Percentiles rank a stretch among this genome's conserved stretches.
phyloP scores from a whole-genome alignment of 192 early-diverging fungal species.

The Phlyctochytrium arcticum region DNA sequence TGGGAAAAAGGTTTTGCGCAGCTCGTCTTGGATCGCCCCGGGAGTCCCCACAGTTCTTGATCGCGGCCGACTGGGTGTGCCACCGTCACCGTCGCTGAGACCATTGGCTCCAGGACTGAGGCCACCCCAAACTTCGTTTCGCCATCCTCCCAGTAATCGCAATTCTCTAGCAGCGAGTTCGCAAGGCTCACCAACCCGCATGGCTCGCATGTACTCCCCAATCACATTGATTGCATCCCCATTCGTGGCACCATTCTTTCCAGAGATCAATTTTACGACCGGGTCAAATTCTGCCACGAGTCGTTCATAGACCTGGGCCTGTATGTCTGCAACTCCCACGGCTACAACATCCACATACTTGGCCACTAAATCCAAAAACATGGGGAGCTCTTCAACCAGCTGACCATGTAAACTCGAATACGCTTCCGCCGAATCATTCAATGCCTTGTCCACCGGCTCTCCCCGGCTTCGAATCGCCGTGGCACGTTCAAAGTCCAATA shows the following conservation, averaged over 20 bases:
- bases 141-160: neutral
- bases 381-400: slow-evolving; percentile 68
- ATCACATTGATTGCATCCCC: neutral
- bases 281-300: slow-evolving; percentile 34
- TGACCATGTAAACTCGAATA: slow-evolving; percentile 68
- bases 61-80: too few relatives aligned
- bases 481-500: slow-evolving; percentile 68
- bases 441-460: slow-evolving; percentile 59
- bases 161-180: slow-evolving; percentile 4
- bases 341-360: slow-evolving; percentile 61
- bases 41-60: too few relatives aligned
- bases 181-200: too few relatives aligned
- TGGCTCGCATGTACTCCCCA: slow-evolving; percentile 14
- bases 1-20: too few relatives aligned
- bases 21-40: too few relatives aligned
- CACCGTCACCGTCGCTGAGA: neutral
- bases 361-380: slow-evolving; percentile 51
- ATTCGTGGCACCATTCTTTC: neutral
- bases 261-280: neutral
- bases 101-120: neutral
- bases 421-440: slow-evolving; percentile 60
- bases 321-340: slow-evolving; percentile 51
- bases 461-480: slow-evolving; percentile 55
- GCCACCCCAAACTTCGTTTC: neutral
- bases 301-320: slow-evolving; percentile 46